A percentile compares a stretch with the other conserved stretches of the same genome.
These are phyloP conservation scores for Pseudozyma pruni DNA, from an alignment of 1,284 basidiomycete genomes.

Conservation along the genomic window DNA sequence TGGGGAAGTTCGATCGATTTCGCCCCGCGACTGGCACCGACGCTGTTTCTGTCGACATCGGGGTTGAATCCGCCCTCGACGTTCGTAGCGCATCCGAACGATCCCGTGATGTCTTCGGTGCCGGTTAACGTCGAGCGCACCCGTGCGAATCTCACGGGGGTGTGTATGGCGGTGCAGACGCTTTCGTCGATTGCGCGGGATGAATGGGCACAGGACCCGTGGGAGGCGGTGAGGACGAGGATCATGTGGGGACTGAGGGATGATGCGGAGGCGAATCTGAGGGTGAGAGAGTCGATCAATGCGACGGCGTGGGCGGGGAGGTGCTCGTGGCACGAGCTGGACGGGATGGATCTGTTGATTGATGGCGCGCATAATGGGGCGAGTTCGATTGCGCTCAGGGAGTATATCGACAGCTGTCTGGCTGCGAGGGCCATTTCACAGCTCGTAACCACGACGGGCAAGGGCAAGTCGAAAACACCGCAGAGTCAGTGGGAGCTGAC, in stretches of 20 bases:
- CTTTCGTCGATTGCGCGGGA: slow-evolving; percentile 62
- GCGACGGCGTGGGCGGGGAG: slow-evolving; percentile 79
- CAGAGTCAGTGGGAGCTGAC: slow-evolving; percentile 34
- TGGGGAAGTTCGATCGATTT: slow-evolving; percentile 37
- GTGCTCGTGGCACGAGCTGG: slow-evolving; percentile 75
- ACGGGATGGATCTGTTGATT: slow-evolving; percentile 71
- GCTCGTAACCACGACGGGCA: not conserved
- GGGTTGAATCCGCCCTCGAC: slow-evolving; percentile 46
- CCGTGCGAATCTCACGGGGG: slow-evolving; percentile 51
- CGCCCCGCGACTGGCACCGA: slow-evolving; percentile 30
- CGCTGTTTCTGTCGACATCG: slow-evolving; percentile 41
- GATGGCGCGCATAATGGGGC: slow-evolving; percentile 97
- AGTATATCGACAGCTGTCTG: slow-evolving; percentile 74
- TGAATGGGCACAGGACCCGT: slow-evolving; percentile 43
- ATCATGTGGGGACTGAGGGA: slow-evolving; percentile 58
- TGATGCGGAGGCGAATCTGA: slow-evolving; percentile 31
- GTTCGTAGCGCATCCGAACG: slow-evolving; percentile 47
- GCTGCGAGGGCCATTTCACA: slow-evolving; percentile 12
- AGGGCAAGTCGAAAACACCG: not conserved
- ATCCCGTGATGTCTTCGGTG: slow-evolving; percentile 37
- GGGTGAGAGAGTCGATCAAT: slow-evolving; percentile 32
- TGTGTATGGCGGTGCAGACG: slow-evolving; percentile 61
- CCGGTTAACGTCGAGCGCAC: slow-evolving; percentile 47
- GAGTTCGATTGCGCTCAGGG: slow-evolving; percentile 77
- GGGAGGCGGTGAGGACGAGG: slow-evolving; percentile 54